Conservation (phyloP, 2,329 filamentous ascomycete species). For the Akanthomyces muscarius region DNA sequence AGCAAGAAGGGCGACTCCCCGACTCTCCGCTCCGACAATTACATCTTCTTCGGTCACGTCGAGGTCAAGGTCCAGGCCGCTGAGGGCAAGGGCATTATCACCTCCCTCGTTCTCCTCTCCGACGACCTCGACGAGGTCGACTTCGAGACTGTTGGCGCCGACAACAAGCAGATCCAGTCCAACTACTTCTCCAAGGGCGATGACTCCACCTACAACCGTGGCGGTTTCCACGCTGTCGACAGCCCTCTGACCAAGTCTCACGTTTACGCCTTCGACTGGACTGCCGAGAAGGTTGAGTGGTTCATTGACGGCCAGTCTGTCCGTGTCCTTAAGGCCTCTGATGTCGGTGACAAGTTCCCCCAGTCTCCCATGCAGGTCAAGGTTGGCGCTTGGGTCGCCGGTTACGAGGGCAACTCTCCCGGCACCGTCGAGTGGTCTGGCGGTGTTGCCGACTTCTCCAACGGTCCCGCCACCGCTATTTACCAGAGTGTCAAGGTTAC, state of each 20-base stretch:
- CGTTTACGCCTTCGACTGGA: constrained; percentile 69
- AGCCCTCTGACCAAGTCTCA: constrained; percentile 58
- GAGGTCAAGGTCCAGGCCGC: constrained; percentile 76
- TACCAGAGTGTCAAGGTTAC: constrained; percentile 53
- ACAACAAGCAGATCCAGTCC: constrained; percentile 71
- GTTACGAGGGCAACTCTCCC: constrained; percentile 52
- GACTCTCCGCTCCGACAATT: constrained; percentile 74
- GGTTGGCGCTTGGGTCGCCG: constrained; percentile 64
- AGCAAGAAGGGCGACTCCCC: constrained; percentile 61
- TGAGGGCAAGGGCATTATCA: constrained; percentile 80
- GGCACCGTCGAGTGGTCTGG: constrained; percentile 73
- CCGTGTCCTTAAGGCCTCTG: constrained; percentile 59
- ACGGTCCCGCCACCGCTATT: constrained; percentile 52
- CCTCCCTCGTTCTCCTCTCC: constrained; percentile 83
- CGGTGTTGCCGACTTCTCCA: constrained; percentile 54
- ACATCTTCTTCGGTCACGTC: constrained; percentile 94
- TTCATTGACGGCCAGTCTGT: constrained; percentile 57
- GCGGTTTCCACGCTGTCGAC: constrained; percentile 55
- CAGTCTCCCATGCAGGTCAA: constrained; percentile 72
- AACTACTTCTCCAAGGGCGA: constrained; percentile 82
- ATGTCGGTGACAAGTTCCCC: constrained; percentile 54
- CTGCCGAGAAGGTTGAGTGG: constrained; percentile 59
- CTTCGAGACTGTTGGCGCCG: constrained; percentile 88
- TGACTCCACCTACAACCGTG: constrained; percentile 67
- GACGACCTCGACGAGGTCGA: constrained; percentile 90